Evolutionary conservation across 495 filamentous ascomycete genomes (phyloP).

Genomic region (Neurospora sublineolata): DNA sequence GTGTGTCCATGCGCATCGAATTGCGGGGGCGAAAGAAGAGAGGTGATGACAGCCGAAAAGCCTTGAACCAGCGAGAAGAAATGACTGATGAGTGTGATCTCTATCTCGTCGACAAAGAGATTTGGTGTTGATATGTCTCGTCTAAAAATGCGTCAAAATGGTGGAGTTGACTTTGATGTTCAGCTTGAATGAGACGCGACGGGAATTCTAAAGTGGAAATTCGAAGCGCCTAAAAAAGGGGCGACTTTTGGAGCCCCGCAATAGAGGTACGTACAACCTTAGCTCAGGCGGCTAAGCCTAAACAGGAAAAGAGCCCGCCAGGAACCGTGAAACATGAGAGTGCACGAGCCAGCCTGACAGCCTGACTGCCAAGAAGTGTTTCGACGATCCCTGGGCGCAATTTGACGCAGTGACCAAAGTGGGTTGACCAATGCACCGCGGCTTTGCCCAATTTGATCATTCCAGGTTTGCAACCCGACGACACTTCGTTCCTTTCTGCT

Average conservation of each 20-base stretch:
- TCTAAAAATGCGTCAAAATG: not conserved
- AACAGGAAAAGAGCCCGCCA: not conserved
- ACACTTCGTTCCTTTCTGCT: not conserved
- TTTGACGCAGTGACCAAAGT: not conserved
- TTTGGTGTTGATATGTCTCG: not conserved
- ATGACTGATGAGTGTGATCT: too few species aligned
- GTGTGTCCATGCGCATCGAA: not conserved
- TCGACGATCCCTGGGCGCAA: not conserved
- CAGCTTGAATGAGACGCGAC: not conserved
- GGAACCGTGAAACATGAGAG: not conserved
- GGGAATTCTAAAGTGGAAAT: not conserved
- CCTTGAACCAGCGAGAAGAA: not conserved
- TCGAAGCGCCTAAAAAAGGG: not conserved
- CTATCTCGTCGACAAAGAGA: not conserved
- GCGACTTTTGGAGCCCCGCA: not conserved
- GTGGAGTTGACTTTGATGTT: not conserved
- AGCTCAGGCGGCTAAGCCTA: not conserved
- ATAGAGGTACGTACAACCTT: not conserved
- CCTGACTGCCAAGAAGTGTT: not conserved
- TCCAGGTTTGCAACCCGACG: not conserved
- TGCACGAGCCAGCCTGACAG: not conserved
- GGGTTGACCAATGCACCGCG: not conserved
- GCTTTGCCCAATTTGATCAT: not conserved
- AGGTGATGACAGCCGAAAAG: not conserved
- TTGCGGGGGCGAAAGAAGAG: not conserved